Evolutionary conservation across 140 eudicot species (phyloP).

Genomic region (Artemisia princeps): DNA sequence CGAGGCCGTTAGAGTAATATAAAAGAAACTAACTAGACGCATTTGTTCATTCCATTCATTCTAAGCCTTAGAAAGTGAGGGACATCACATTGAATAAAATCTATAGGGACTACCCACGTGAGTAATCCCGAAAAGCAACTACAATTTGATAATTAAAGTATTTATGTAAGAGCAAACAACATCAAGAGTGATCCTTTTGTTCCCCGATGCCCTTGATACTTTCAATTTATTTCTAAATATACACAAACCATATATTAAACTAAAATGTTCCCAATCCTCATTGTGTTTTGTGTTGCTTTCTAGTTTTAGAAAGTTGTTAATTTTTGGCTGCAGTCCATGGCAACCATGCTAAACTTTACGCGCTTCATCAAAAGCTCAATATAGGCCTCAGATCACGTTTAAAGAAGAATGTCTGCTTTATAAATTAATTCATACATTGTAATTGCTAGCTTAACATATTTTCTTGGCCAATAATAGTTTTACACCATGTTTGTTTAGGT

Average conservation of each 20-base stretch:
- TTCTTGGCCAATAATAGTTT: too few species aligned
- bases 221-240: neutral
- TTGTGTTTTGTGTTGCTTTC: slow-evolving; percentile 21
- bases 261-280: slow-evolving; percentile 4
- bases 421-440: too few species aligned
- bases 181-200: slow-evolving; percentile 15
- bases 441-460: too few species aligned
- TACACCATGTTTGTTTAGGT: too few species aligned
- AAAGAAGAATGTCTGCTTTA: too few species aligned
- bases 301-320: slow-evolving; percentile 14
- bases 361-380: too few species aligned
- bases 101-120: slow-evolving; percentile 30
- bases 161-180: slow-evolving; percentile 15
- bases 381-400: too few species aligned
- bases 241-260: slow-evolving; percentile 1
- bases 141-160: slow-evolving; percentile 20
- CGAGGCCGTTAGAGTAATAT: too few species aligned
- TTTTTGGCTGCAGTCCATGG: slow-evolving; percentile 12
- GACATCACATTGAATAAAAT: slow-evolving; percentile 20
- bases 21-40: neutral
- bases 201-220: slow-evolving; percentile 18
- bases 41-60: slow-evolving; percentile 9
- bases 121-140: slow-evolving; percentile 20
- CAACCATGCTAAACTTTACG: neutral
- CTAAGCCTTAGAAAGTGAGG: slow-evolving; percentile 29